These are phyloP conservation scores for Nematocida major DNA, from an alignment of 371 early-diverging fungal genomes.

Conservation along the genomic window DNA sequence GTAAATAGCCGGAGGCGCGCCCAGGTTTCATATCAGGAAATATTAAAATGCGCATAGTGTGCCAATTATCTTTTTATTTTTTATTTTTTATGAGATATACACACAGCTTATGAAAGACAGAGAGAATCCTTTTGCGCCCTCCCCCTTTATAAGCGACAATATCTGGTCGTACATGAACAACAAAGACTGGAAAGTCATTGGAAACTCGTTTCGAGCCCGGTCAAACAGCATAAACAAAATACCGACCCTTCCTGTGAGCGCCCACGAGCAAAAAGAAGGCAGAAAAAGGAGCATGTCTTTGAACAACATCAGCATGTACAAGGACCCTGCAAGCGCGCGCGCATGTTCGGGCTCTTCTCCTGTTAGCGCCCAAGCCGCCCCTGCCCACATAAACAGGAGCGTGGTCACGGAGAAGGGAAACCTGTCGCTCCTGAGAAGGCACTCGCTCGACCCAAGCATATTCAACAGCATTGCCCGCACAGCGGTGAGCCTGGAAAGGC, in stretches of 20 bases:
- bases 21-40: too few relatives aligned
- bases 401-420: slow-evolving; percentile 28
- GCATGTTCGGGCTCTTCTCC: too few relatives aligned
- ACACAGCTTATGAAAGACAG: slow-evolving; percentile 32
- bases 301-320: slow-evolving; percentile 8
- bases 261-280: slow-evolving; percentile 5
- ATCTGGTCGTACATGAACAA: slow-evolving; percentile 21
- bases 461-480: background rate
- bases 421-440: slow-evolving; percentile 7
- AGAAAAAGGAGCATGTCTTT: slow-evolving; percentile 43
- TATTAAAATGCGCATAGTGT: too few relatives aligned
- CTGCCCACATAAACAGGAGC: background rate
- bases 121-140: slow-evolving; percentile 24
- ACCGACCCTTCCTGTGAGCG: background rate
- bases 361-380: too few relatives aligned
- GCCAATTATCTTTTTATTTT: slow-evolving; percentile 19
- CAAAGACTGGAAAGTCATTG: slow-evolving; percentile 48
- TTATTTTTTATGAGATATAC: slow-evolving; percentile 43
- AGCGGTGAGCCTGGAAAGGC: background rate
- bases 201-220: slow-evolving; percentile 37
- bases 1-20: too few relatives aligned
- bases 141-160: slow-evolving; percentile 39
- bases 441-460: slow-evolving; percentile 32
- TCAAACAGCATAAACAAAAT: slow-evolving; percentile 26
- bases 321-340: background rate